These are phyloP conservation scores for Lasiosphaeria hispida DNA, from an alignment of 495 filamentous ascomycete genomes.

Conservation along the genomic window DNA sequence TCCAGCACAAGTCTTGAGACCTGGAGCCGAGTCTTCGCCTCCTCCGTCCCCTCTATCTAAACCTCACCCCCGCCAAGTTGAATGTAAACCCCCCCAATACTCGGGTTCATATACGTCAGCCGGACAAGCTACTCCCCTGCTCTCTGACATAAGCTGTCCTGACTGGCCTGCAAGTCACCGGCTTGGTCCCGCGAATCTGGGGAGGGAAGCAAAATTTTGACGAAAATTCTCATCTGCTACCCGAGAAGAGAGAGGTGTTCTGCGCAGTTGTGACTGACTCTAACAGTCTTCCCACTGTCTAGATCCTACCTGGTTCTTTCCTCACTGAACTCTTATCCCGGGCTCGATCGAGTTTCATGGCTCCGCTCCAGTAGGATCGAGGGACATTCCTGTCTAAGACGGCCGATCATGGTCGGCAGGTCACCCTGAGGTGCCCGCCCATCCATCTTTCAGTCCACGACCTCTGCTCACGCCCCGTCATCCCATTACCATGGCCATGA, in stretches of 20 bases:
- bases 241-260: neutral
- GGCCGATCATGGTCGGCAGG: slow-evolving; percentile 2
- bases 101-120: too few relatives aligned
- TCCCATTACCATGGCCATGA: slow-evolving; percentile 28
- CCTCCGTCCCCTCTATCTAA: too few relatives aligned
- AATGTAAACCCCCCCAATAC: too few relatives aligned
- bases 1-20: too few relatives aligned
- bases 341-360: neutral
- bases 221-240: too few relatives aligned
- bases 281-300: neutral
- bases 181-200: neutral
- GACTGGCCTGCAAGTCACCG: too few relatives aligned
- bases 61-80: too few relatives aligned
- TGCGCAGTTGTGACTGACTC: neutral
- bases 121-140: too few relatives aligned
- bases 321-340: neutral
- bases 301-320: neutral
- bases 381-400: slow-evolving; percentile 1
- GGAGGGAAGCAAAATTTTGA: too few relatives aligned
- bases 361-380: neutral
- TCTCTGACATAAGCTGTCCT: too few relatives aligned
- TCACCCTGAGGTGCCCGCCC: neutral
- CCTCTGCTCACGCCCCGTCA: neutral
- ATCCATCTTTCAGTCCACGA: neutral
- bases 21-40: too few relatives aligned